A percentile compares a stretch with the other conserved stretches of the same genome.
Conservation (phyloP, 106 monocot species). For the Apostasia shenzhenica region DNA sequence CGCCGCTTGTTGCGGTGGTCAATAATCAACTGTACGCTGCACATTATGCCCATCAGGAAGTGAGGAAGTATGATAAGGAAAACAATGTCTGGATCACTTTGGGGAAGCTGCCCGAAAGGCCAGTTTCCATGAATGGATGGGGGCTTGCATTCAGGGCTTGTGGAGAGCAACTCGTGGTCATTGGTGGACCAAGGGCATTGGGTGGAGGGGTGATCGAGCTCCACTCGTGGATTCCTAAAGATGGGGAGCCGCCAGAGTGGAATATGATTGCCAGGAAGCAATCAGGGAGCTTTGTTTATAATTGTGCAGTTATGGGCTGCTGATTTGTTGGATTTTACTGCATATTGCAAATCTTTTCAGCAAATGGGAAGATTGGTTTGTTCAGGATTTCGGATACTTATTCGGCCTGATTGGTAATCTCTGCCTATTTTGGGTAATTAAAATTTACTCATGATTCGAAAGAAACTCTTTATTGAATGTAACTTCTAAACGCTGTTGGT, state of each 20-base stretch:
- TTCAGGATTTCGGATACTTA: constrained; percentile 1
- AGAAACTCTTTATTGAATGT: constrained; percentile 6
- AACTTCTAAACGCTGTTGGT: constrained; percentile 13
- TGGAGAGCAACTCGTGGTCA: constrained; percentile 45
- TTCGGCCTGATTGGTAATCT: constrained; percentile 10
- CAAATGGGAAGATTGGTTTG: constrained; percentile 13
- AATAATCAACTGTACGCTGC: constrained; percentile 69
- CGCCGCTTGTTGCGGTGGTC: constrained; percentile 87
- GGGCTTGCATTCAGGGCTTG: constrained; percentile 79
- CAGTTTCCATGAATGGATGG: constrained; percentile 72
- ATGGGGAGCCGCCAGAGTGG: constrained; percentile 61
- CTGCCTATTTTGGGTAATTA: constrained; percentile 8
- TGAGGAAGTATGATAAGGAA: constrained; percentile 64
- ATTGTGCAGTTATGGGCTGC: constrained; percentile 89
- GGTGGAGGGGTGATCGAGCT: constrained; percentile 52
- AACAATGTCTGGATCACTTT: constrained; percentile 52
- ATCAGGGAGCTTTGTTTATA: constrained; percentile 81
- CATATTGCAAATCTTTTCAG: background rate
- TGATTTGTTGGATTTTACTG: constrained; percentile 27
- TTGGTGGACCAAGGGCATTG: constrained; percentile 40
- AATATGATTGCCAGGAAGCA: constrained; percentile 56
- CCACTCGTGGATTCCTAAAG: constrained; percentile 47
- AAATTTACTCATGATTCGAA: constrained; percentile 3
- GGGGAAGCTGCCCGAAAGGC: constrained; percentile 58
- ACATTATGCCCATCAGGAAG: constrained; percentile 46